Conservation (phyloP, 106 monocot species). For the Triglochin maritima region DNA sequence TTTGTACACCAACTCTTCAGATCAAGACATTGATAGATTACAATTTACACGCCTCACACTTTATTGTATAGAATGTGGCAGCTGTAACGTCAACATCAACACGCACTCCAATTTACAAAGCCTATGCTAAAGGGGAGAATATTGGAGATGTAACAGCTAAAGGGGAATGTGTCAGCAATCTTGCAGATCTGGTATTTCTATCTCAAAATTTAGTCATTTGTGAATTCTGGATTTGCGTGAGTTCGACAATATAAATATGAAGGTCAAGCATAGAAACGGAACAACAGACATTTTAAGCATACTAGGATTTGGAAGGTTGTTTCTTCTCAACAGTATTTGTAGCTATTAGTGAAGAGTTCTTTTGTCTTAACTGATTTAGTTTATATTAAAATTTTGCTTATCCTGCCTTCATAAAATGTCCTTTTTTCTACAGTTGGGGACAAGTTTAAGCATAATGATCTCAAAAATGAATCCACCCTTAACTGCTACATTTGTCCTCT, state of each 20-base stretch:
- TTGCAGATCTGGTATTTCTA: conserved; percentile 88
- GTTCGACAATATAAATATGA: neutral
- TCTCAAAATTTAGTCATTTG: neutral
- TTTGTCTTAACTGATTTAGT: too few species aligned
- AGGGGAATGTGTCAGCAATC: conserved; percentile 97
- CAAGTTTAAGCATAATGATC: conserved; percentile 84
- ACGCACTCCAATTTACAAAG: conserved; percentile 96
- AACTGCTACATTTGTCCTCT: conserved; percentile 67
- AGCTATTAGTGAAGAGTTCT: too few species aligned
- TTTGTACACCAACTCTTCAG: neutral
- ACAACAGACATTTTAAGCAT: neutral
- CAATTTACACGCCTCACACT: neutral
- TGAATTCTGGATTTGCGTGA: neutral
- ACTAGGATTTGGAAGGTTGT: too few species aligned
- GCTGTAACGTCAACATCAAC: conserved; percentile 96
- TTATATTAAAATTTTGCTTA: too few species aligned
- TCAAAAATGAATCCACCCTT: conserved; percentile 86
- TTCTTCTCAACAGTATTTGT: too few species aligned
- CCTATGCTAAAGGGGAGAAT: conserved; percentile 94
- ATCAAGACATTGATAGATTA: neutral
- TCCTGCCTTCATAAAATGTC: too few species aligned
- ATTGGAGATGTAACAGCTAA: conserved; percentile 99
- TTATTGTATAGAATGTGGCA: conserved; percentile 70
- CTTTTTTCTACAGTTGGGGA: conserved; percentile 54
- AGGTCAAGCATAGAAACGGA: neutral